Percentiles rank a stretch among this genome's conserved stretches.
These are phyloP conservation scores for Starmerella kuoi DNA, from an alignment of 805 yeast genomes.

Conservation along the genomic window DNA sequence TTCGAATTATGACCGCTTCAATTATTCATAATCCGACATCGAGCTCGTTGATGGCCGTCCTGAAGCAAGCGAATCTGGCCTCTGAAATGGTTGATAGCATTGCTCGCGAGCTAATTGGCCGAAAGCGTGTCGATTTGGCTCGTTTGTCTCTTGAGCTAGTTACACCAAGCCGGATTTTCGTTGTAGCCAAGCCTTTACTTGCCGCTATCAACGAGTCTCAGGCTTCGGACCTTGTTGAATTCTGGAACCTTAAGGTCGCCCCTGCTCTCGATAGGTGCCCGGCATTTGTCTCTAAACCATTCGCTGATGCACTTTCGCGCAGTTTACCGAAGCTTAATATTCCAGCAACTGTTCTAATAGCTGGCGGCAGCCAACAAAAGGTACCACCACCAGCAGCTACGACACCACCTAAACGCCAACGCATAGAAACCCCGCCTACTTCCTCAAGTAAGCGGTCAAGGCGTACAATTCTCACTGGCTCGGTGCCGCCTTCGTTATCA, in stretches of 20 bases:
- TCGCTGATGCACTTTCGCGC: neutral
- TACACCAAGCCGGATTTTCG: constrained; percentile 2
- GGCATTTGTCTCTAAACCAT: constrained; percentile 7
- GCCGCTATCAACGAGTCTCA: constrained; percentile 3
- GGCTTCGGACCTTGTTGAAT: constrained; percentile 3
- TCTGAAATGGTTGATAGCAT: constrained; percentile 4
- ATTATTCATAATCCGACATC: neutral
- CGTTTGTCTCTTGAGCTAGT: constrained; percentile 7
- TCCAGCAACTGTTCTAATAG: constrained; percentile 1
- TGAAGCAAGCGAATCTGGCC: neutral
- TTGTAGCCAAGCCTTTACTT: constrained; percentile 10
- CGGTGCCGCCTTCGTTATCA: constrained; percentile 6
- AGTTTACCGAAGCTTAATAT: constrained; percentile 8
- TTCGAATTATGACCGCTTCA: constrained; percentile 1
- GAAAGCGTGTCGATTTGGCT: neutral
- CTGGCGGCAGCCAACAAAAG: neutral
- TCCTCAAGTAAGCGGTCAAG: constrained; percentile 11
- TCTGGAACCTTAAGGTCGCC: constrained; percentile 14
- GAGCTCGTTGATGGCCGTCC: neutral
- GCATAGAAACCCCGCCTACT: neutral
- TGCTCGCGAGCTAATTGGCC: constrained; percentile 1
- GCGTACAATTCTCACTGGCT: constrained; percentile 13
- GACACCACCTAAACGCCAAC: neutral
- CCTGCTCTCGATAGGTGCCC: constrained; percentile 6
- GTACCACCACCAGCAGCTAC: neutral